A percentile compares a stretch with the other conserved stretches of the same genome.
Conservation (phyloP, 1,139 yeast genomes). For the Pichiaceae sp. region DNA sequence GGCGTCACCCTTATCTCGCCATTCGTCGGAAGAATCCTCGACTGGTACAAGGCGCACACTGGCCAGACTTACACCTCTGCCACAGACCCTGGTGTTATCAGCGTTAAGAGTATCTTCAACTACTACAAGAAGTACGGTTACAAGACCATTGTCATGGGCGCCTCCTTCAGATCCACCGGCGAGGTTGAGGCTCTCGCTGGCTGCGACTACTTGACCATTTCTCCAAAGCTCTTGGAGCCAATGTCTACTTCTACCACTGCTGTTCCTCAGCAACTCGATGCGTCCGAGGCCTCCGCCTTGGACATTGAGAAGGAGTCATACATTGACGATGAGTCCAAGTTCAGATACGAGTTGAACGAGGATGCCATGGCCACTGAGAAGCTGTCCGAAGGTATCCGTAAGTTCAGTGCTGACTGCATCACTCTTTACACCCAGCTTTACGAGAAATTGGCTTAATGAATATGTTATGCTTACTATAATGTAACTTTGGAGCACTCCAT, state of each 20-base stretch:
- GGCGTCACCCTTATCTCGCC: constrained; percentile 94
- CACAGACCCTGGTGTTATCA: constrained; percentile 91
- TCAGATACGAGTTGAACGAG: constrained; percentile 89
- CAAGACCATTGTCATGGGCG: constrained; percentile 99
- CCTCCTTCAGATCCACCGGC: constrained; percentile 96
- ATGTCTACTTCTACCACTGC: constrained; percentile 68
- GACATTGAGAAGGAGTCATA: constrained; percentile 66
- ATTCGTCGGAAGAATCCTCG: constrained; percentile 97
- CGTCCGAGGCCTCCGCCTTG: constrained; percentile 40
- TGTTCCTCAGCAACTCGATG: constrained; percentile 76
- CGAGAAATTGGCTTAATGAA: constrained; percentile 48
- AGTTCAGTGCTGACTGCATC: constrained; percentile 89
- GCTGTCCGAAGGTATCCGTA: constrained; percentile 95
- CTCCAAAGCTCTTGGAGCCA: constrained; percentile 90
- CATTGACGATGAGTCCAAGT: constrained; percentile 78
- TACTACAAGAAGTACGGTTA: constrained; percentile 96
- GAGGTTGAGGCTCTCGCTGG: constrained; percentile 98
- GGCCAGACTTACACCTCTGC: constrained; percentile 80
- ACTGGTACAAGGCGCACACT: constrained; percentile 94
- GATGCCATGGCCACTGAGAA: constrained; percentile 99
- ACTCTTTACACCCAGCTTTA: constrained; percentile 76
- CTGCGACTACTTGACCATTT: constrained; percentile 90
- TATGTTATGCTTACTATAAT: no score
- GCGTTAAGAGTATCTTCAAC: constrained; percentile 85
- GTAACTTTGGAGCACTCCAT: no score